Conservation (phyloP, 2,329 filamentous ascomycete genomes). For the Rutstroemia sp. region DNA sequence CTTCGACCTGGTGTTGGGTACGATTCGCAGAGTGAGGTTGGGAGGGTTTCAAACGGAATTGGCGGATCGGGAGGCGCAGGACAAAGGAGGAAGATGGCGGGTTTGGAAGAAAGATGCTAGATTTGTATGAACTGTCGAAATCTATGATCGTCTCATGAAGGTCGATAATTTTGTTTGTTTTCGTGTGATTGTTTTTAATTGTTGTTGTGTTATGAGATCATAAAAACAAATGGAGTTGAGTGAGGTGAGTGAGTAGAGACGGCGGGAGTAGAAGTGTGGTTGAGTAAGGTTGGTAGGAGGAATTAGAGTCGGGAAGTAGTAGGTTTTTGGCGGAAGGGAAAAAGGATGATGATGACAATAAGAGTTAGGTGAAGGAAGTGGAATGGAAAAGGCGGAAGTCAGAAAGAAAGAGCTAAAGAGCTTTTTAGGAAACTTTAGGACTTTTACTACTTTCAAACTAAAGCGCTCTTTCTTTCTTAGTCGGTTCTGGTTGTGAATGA, state of each 20-base stretch:
- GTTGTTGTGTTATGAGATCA: constrained; percentile 2
- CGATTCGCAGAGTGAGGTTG: background rate
- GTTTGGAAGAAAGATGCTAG: background rate
- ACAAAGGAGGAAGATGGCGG: constrained; percentile 1
- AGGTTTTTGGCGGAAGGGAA: too few species aligned
- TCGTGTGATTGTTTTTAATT: background rate
- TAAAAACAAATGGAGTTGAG: background rate
- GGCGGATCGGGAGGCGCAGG: background rate
- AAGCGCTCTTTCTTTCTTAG: too few species aligned
- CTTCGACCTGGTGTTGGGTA: background rate
- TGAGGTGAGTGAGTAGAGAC: background rate
- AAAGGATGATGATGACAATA: background rate
- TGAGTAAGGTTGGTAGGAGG: background rate
- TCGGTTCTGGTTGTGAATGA: too few species aligned
- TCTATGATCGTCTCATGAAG: constrained; percentile 8
- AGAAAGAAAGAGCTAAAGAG: too few species aligned
- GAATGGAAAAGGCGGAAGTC: background rate
- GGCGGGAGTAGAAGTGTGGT: too few species aligned
- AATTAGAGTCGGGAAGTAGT: background rate
- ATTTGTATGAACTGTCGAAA: background rate
- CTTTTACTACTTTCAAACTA: too few species aligned
- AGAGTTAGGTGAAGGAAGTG: too few species aligned
- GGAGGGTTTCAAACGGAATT: constrained; percentile 1
- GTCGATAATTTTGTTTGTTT: background rate
- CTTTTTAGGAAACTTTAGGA: too few species aligned